These are phyloP conservation scores for Harrya chromipes DNA, from an alignment of 768 basidiomycete species.

Conservation along the genomic window DNA sequence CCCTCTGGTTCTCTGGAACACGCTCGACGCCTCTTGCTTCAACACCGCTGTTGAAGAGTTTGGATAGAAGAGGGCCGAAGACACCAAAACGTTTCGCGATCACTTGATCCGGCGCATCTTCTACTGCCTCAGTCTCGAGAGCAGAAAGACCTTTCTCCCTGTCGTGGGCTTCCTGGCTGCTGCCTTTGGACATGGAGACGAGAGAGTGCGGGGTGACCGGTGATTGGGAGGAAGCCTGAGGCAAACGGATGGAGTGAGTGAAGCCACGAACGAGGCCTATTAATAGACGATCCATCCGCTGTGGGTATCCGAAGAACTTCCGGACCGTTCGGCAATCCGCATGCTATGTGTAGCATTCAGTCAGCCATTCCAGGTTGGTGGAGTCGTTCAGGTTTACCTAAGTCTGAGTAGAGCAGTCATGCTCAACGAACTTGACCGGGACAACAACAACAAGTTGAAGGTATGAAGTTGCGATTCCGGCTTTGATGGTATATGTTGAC, in stretches of 20 bases:
- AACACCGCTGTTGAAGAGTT: slow-evolving; percentile 46
- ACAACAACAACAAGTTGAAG: too few relatives aligned
- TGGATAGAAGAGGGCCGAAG: slow-evolving; percentile 32
- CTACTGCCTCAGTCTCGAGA: slow-evolving; percentile 7
- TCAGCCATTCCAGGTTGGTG: background rate
- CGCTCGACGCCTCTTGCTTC: slow-evolving; percentile 56
- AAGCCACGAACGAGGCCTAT: background rate
- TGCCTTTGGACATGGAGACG: slow-evolving; percentile 7
- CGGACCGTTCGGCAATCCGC: background rate
- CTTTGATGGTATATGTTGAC: background rate
- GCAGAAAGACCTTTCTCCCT: slow-evolving; percentile 14
- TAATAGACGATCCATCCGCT: background rate
- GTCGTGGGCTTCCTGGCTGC: slow-evolving; percentile 7
- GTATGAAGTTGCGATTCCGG: too few relatives aligned
- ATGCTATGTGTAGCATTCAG: background rate
- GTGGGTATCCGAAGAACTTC: background rate
- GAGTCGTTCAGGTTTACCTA: too few relatives aligned
- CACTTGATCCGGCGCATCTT: slow-evolving; percentile 27
- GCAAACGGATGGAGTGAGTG: background rate
- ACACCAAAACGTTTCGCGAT: slow-evolving; percentile 30
- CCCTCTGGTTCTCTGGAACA: slow-evolving; percentile 48
- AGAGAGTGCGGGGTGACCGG: background rate
- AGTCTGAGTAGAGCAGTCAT: too few relatives aligned
- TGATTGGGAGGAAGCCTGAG: too few relatives aligned
- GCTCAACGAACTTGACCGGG: too few relatives aligned